Conservation (phyloP, 1,139 yeast genomes). For the Eremothecium gossypii region DNA sequence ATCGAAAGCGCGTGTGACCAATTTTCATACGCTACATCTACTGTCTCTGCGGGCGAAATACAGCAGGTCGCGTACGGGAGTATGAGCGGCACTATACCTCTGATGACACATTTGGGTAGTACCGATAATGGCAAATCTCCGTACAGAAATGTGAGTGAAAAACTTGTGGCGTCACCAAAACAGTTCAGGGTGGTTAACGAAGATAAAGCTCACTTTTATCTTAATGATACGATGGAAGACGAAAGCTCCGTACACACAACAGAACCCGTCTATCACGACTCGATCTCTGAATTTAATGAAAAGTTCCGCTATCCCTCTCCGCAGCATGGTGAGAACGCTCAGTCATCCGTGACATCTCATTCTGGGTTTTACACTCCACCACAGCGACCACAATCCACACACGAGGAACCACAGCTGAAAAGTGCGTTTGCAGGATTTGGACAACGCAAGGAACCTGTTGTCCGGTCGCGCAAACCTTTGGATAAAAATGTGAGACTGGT, state of each 20-base stretch:
- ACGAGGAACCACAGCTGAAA: not conserved
- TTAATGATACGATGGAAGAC: slow-evolving; percentile 16
- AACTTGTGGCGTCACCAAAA: slow-evolving; percentile 8
- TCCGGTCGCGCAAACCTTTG: slow-evolving; percentile 5
- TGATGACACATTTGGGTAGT: not conserved
- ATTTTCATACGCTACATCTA: slow-evolving; percentile 20
- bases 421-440: no score
- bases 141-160: not conserved
- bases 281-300: not conserved
- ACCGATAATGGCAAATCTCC: not conserved
- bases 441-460: not conserved
- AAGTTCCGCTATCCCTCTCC: not conserved
- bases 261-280: not conserved
- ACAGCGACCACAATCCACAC: not conserved
- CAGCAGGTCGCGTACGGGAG: slow-evolving; percentile 14
- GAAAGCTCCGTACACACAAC: not conserved
- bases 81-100: slow-evolving; percentile 8
- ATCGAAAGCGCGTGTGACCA: slow-evolving; percentile 10
- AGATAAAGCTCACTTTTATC: slow-evolving; percentile 22
- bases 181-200: slow-evolving; percentile 27
- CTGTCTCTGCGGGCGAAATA: slow-evolving; percentile 14
- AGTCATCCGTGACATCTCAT: not conserved
- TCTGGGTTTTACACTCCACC: not conserved
- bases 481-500: slow-evolving; percentile 24
- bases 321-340: not conserved